These are phyloP conservation scores for Lepraria neglecta DNA, from an alignment of 495 filamentous ascomycete species.

Conservation along the genomic window DNA sequence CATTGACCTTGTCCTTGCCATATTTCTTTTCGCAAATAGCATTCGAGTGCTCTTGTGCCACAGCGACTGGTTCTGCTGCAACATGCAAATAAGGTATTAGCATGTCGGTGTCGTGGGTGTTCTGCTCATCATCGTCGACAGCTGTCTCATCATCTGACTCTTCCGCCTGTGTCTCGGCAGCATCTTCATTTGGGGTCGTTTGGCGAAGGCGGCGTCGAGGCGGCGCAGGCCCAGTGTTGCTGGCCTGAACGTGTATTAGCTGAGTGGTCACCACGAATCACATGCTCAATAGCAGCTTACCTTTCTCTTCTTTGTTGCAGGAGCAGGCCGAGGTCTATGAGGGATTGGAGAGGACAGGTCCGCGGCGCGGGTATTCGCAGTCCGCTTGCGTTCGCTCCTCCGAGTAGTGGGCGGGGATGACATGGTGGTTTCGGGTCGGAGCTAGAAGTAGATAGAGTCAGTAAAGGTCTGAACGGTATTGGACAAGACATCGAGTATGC, in stretches of 20 bases:
- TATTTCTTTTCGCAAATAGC: constrained; percentile 36
- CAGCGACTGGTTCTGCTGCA: constrained; percentile 56
- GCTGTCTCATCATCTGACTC: constrained; percentile 29
- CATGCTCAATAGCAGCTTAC: constrained; percentile 5
- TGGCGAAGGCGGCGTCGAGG: constrained; percentile 14
- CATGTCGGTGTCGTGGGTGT: constrained; percentile 60
- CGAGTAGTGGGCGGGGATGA: constrained; percentile 19
- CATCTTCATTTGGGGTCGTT: constrained; percentile 12
- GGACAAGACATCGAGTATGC: neutral
- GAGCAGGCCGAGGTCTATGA: constrained; percentile 7
- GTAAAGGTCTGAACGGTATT: neutral
- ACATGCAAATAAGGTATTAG: constrained; percentile 64
- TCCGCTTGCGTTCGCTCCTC: constrained; percentile 29
- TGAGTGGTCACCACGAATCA: neutral
- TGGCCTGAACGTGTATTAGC: constrained; percentile 17
- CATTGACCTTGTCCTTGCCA: constrained; percentile 65
- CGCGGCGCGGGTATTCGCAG: constrained; percentile 23
- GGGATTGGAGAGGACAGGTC: constrained; percentile 27
- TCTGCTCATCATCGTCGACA: constrained; percentile 40
- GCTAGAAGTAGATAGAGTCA: neutral
- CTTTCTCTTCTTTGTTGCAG: constrained; percentile 25
- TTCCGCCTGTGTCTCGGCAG: constrained; percentile 18
- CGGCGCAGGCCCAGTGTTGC: constrained; percentile 16
- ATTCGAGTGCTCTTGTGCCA: constrained; percentile 67
- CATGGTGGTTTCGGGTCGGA: constrained; percentile 14